phyloP scores from a whole-genome alignment of 441 rosid genomes.

The Croton laevigatus region DNA sequence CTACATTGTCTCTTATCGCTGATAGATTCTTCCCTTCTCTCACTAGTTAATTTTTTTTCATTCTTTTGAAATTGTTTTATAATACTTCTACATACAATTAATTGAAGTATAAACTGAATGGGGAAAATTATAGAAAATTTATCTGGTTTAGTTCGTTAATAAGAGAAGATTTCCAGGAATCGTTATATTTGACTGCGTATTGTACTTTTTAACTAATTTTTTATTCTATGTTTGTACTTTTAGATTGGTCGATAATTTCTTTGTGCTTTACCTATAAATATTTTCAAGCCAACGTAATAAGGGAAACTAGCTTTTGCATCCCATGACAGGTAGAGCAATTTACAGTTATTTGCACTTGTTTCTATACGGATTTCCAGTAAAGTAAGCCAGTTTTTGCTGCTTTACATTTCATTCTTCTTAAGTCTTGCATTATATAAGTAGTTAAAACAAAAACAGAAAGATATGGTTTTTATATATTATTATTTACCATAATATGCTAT shows the following conservation, averaged over 20 bases:
- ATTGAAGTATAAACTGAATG: background rate
- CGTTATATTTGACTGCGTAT: background rate
- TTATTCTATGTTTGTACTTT: background rate
- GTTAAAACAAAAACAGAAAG: too few species aligned
- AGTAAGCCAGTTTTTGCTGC: slow-evolving; percentile 33
- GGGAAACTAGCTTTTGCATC: slow-evolving; percentile 63
- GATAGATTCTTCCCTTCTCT: slow-evolving; percentile 56
- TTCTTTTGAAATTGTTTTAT: background rate
- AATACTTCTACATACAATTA: too few species aligned
- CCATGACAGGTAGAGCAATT: slow-evolving; percentile 61
- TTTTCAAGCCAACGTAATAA: slow-evolving; percentile 24
- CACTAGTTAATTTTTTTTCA: slow-evolving; percentile 33
- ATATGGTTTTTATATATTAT: too few species aligned
- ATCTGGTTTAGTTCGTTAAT: too few species aligned
- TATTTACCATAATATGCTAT: too few species aligned
- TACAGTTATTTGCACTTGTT: slow-evolving; percentile 66
- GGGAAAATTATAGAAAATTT: background rate
- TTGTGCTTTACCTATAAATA: slow-evolving; percentile 26
- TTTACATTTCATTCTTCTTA: slow-evolving; percentile 10
- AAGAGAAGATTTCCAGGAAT: too few species aligned
- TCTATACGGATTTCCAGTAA: slow-evolving; percentile 76
- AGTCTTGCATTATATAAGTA: slow-evolving; percentile 5
- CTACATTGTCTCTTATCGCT: slow-evolving; percentile 62
- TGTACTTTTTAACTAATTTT: background rate
- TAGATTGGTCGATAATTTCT: background rate